A percentile compares a stretch with the other conserved stretches of the same genome.
Conservation (phyloP, 371 early-diverging fungal species). For the Sporodiniella umbellata region DNA sequence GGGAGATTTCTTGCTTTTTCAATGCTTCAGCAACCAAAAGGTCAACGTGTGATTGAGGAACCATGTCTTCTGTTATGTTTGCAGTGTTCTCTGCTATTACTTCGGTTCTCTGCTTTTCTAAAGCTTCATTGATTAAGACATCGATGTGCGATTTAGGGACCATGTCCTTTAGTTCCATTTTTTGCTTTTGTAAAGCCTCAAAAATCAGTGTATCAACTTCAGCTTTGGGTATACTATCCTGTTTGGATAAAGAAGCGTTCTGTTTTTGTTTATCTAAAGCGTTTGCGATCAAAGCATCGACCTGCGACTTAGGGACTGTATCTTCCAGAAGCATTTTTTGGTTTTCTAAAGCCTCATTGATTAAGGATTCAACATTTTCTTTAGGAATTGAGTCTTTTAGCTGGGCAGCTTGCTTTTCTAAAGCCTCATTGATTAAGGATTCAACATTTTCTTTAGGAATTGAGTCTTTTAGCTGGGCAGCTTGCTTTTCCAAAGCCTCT, state of each 20-base stretch:
- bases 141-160: neutral
- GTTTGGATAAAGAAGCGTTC: neutral
- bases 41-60: neutral
- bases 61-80: neutral
- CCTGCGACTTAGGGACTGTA: neutral
- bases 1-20: neutral
- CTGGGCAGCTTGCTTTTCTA: neutral
- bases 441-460: neutral
- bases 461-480: neutral
- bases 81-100: neutral
- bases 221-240: neutral
- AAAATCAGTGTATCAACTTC: neutral
- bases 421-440: neutral
- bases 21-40: neutral
- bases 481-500: too few relatives aligned
- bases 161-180: neutral
- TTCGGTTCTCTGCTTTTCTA: conserved; percentile 7
- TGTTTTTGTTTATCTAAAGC: conserved; percentile 7
- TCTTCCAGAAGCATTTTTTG: neutral
- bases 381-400: neutral
- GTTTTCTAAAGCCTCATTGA: conserved; percentile 1
- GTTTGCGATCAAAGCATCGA: neutral
- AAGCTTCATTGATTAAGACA: neutral
- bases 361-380: neutral
- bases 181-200: neutral